Base-by-base conservation (phyloP, 345 rosid species). In the Hibiscus tridactylites region DNA sequence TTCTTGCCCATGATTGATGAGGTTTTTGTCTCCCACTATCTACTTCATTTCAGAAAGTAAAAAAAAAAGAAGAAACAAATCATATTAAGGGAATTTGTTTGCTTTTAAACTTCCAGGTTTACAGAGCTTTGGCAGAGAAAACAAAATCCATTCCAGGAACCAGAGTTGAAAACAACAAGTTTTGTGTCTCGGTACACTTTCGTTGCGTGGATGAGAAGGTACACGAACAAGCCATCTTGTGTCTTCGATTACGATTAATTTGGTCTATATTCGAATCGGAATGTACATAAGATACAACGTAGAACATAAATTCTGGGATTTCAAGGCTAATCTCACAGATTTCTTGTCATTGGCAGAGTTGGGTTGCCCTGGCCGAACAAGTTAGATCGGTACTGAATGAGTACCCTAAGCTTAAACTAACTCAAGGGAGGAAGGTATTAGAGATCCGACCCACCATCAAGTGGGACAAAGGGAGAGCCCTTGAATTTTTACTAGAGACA, bases 401-500 rank as follows among this genome's bases (percentile, higher is more conserved):
- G 65, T 95, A 87, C 71, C 99, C 99, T 9, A 78, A 84, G 79
- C 92, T 95, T 72, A 83, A 74, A 67, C 79, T 92, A 49, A 86
- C 89, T 11, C 87, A 80, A 56, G 99, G 99, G 28, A 84, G 98
- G 76, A 92, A 89, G 98, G 99, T 67, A 11, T 80, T 95, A 19
- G 99, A 95, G 76, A 90, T 95, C 70, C 93, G 99, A 9, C 99
- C 99, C 16, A 85, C 87, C 54, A 92, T 95, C 74, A 88, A 88
- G 81, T 95, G 98, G 99, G 96, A 95, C 86, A 95, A 95, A 76
- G 99, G 98, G 9, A 91, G 87, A 65, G 99, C 99, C 74, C 91
- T 95, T 63, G 87, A 90, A 33, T 95, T 89, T 80, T 83, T 95
- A 77, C 70, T 95, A 28, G 90, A 88, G 71, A 79, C 94, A n/a